Percentiles rank a stretch among this genome's conserved stretches.
Evolutionary conservation across 2,329 filamentous ascomycete species (phyloP).

Genomic region (Aulographum hederae): DNA sequence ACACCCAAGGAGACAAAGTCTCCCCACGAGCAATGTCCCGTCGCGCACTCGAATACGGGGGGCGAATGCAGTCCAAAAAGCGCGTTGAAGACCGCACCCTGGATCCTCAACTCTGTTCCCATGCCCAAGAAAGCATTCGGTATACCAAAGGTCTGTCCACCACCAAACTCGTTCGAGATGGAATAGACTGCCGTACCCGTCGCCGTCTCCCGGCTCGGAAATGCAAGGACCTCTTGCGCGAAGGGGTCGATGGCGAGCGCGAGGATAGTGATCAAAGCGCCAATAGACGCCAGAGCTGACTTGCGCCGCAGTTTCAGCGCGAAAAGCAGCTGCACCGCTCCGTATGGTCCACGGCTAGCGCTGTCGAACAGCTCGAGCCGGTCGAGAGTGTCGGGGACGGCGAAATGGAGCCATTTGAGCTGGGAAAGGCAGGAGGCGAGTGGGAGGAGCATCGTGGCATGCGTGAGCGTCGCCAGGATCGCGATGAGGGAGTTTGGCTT

Average conservation of each 20-base stretch:
- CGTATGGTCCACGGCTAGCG: constrained; percentile 7
- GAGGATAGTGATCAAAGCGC: constrained; percentile 2
- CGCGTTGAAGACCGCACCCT: too few relatives aligned
- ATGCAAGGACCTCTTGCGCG: constrained; percentile 2
- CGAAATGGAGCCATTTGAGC: constrained; percentile 18
- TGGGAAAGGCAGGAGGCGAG: constrained; percentile 16
- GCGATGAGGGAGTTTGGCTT: constrained; percentile 15
- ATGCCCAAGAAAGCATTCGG: too few relatives aligned
- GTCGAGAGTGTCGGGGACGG: constrained; percentile 6
- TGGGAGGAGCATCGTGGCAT: constrained; percentile 13
- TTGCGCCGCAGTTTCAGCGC: too few relatives aligned
- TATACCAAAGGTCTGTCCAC: too few relatives aligned
- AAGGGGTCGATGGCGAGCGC: constrained; percentile 3
- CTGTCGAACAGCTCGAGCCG: constrained; percentile 13
- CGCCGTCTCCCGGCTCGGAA: constrained; percentile 1
- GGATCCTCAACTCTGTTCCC: too few relatives aligned
- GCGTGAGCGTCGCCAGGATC: constrained; percentile 14
- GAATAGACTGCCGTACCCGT: too few relatives aligned
- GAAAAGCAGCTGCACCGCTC: constrained; percentile 1
- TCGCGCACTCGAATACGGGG: too few relatives aligned
- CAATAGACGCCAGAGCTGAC: constrained; percentile 2
- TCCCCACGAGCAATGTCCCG: too few relatives aligned
- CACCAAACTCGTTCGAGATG: too few relatives aligned
- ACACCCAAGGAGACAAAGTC: too few relatives aligned
- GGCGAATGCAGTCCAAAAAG: too few relatives aligned